Evolutionary conservation across 225 moss, liverwort and hornwort species (phyloP), one percentile per base, ranked within the genome.

Genomic region (Lunularia cruciata): DNA sequence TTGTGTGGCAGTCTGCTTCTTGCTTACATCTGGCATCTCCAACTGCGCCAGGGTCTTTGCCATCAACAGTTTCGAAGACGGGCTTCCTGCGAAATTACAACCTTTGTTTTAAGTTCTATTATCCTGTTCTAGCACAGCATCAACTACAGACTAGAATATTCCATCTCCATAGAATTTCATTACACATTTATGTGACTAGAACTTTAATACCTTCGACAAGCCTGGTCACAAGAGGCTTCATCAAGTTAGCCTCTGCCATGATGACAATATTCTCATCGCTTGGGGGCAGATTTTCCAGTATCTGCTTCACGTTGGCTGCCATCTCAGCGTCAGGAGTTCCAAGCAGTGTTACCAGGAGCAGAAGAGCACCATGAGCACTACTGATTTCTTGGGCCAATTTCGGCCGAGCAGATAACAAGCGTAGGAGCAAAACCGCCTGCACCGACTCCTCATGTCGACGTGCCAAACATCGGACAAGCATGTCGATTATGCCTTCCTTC

Each of bases 191-290:
- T n/a, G n/a, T n/a, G n/a, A n/a, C n/a, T n/a, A n/a, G n/a, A 40
- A 19, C 18, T 73, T 48, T 43, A 42, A 65, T 74, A 93, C 92
- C 92, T 59, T 85, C 82, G 37, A 84, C 56, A 34, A 93, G 92
- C 34, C 88, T 79, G 32, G 80, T 76, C 11, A 93, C 85, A 39
- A 93, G 79, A 67, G 90, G 92, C 69, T 88, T 88, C 92, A 90
- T 83, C 52, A 90, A 79, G 68, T 88, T 93, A 27, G 92, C 90
- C 73, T 90, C 73, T 65, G 90, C 92, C 92, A 93, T 93, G 22
- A 86, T 84, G 23, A 93, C 80, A 59, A 86, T 65, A 60, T 93
- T 85, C 35, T 84, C 90, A 63, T 93, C 92, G 52, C 78, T 88
- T n/a, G 85, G 83, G 31, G 92, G 92, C 32, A 93, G 79, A 69